Conservation (phyloP, 306 rosid species). For the Cicer yamashitae region DNA sequence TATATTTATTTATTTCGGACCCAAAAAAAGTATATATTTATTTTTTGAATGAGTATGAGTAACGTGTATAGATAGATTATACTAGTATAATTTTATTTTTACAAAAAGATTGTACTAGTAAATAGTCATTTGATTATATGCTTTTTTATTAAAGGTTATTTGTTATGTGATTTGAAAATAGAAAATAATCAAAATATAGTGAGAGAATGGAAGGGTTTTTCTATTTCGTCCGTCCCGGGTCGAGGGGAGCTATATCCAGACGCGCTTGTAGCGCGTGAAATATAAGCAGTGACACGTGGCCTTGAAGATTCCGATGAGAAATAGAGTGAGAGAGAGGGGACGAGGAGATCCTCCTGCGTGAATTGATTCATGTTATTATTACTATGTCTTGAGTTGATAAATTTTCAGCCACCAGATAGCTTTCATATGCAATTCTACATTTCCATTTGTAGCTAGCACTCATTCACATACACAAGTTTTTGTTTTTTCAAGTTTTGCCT, state of each 20-base stretch:
- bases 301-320: constrained; percentile 47
- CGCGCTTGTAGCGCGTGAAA: constrained; percentile 52
- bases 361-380: constrained; percentile 8
- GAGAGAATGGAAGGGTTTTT: constrained; percentile 46
- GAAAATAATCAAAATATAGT: neutral
- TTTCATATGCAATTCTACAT: neutral
- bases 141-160: too few species aligned
- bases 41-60: too few species aligned
- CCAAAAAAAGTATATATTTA: too few species aligned
- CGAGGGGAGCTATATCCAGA: constrained; percentile 5
- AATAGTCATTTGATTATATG: too few species aligned
- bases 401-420: neutral
- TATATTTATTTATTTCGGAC: too few species aligned
- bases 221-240: constrained; percentile 46
- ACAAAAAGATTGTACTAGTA: too few species aligned
- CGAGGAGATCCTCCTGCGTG: constrained; percentile 44
- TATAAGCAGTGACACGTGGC: constrained; percentile 47
- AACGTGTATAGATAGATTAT: too few species aligned
- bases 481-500: neutral
- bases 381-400: neutral
- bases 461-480: neutral
- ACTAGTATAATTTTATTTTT: too few species aligned
- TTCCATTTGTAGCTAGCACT: constrained; percentile 15
- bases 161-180: too few species aligned
- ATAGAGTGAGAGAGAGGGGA: neutral